phyloP scores from a whole-genome alignment of 169 alveolate genomes.

The Plasmodium inui region DNA sequence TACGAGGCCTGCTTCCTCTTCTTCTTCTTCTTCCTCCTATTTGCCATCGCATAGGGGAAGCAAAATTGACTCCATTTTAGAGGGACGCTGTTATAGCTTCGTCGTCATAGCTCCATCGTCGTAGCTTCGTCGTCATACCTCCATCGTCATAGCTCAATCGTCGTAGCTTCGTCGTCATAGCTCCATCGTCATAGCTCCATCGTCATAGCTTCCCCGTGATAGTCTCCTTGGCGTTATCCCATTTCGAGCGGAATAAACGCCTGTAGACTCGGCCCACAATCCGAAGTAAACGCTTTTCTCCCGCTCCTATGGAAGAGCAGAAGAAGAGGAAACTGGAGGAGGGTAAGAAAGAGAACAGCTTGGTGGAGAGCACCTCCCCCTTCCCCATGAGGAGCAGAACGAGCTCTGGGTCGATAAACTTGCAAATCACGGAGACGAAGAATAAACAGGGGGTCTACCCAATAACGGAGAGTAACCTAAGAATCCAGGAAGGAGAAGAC shows the following conservation, averaged over 20 bases:
- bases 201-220: too few species aligned
- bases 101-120: not conserved
- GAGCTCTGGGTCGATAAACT: not conserved
- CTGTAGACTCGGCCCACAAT: not conserved
- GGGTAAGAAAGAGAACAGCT: not conserved
- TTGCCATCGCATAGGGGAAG: not conserved
- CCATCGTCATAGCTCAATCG: too few species aligned
- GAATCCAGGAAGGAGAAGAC: conserved; percentile 26
- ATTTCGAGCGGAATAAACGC: not conserved
- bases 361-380: not conserved
- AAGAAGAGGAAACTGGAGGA: not conserved
- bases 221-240: not conserved
- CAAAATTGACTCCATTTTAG: not conserved
- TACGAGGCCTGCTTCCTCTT: too few species aligned
- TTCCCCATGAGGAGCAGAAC: not conserved
- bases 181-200: too few species aligned
- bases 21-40: too few species aligned
- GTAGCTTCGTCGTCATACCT: too few species aligned
- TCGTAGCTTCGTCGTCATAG: too few species aligned
- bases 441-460: conserved; percentile 30
- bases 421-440: conserved; percentile 39
- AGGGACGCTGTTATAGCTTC: not conserved
- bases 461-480: not conserved
- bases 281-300: not conserved
- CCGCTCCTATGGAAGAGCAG: not conserved